Evolutionary conservation across 176 grass and related monocot genomes (phyloP), one percentile per base, ranked within the genome.

Genomic region (Coix lacrymajobi): DNA sequence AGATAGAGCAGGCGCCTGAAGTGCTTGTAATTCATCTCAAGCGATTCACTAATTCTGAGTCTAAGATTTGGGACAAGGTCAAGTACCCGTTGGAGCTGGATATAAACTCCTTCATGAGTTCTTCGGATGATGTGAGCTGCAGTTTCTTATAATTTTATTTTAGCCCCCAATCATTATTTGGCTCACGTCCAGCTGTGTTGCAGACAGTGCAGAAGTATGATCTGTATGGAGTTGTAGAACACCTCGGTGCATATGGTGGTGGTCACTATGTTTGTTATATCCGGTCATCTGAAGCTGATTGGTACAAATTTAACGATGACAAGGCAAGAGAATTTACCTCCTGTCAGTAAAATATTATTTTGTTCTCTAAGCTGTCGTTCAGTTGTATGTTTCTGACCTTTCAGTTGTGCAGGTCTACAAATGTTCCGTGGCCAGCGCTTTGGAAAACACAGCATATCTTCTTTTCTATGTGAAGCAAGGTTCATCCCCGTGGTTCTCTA

Each of bases 401-500:
- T 44, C 30, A 46, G 34, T 15, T 32, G 39, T 83, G 51, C 79
- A 89, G 90, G 76, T 92, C 20, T 28, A 1, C 11, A 69, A 26
- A 39, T 60, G 8, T 76, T 57, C 75, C 2, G 84, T 85, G 54
- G 79, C 19, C 63, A 7, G 7, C 12, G 73, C 85, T 29, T 78
- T 92, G 69, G 46, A 84, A 13, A 56, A 15, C 15, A 16, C 64
- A 40, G 84, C 91, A 11, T 92, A 89, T 46, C 57, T 92, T 62
- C 85, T 92, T 36, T 92, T 92, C 49, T 92, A 92, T 81, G 57
- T 87, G 19, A 89, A 89, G 84, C 65, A 85, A 69, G 84, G 91
- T 62, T 87, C 91, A 31, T 89, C 65, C 34, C 76, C 80, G 0
- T 89, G 87, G 91, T 92, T 92, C 74, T 82, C 85, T 28, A 81